Percentiles rank a stretch among this genome's conserved stretches.
Evolutionary conservation across 2,329 filamentous ascomycete species (phyloP).

Genomic region (Cladosporium sp.): DNA sequence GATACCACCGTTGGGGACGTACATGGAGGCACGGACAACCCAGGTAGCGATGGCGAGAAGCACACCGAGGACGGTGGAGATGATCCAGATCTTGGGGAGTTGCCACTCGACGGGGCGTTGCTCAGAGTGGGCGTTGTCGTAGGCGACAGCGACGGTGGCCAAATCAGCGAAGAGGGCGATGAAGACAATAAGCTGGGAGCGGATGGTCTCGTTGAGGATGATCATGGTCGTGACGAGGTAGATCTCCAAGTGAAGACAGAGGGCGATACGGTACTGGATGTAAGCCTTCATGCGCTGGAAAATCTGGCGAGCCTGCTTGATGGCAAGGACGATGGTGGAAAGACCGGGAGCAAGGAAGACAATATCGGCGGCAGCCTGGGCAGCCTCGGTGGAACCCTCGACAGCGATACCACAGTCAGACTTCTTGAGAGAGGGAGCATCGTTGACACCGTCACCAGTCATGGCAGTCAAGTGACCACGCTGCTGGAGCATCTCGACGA

Average conservation of each 20-base stretch:
- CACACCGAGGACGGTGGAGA: slow-evolving; percentile 62
- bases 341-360: slow-evolving; percentile 70
- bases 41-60: slow-evolving; percentile 67
- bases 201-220: slow-evolving; percentile 72
- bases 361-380: slow-evolving; percentile 68
- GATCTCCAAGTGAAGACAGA: slow-evolving; percentile 69
- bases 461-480: slow-evolving; percentile 68
- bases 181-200: slow-evolving; percentile 70
- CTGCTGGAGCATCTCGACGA: slow-evolving; percentile 71
- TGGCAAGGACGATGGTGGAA: slow-evolving; percentile 65
- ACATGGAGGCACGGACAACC: slow-evolving; percentile 67
- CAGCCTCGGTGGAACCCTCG: slow-evolving; percentile 66
- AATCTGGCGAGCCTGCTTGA: slow-evolving; percentile 70
- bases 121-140: slow-evolving; percentile 75
- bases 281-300: slow-evolving; percentile 77
- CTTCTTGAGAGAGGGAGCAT: slow-evolving; percentile 69
- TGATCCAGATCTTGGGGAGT: slow-evolving; percentile 75
- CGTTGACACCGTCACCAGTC: slow-evolving; percentile 72
- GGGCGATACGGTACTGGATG: slow-evolving; percentile 71
- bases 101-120: slow-evolving; percentile 74
- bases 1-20: slow-evolving; percentile 64
- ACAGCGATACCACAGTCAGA: slow-evolving; percentile 70
- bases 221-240: slow-evolving; percentile 75
- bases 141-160: slow-evolving; percentile 72
- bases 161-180: slow-evolving; percentile 74